These are phyloP conservation scores for Dothideomycetes sp. DNA, from an alignment of 2,329 filamentous ascomycete genomes.

Conservation along the genomic window DNA sequence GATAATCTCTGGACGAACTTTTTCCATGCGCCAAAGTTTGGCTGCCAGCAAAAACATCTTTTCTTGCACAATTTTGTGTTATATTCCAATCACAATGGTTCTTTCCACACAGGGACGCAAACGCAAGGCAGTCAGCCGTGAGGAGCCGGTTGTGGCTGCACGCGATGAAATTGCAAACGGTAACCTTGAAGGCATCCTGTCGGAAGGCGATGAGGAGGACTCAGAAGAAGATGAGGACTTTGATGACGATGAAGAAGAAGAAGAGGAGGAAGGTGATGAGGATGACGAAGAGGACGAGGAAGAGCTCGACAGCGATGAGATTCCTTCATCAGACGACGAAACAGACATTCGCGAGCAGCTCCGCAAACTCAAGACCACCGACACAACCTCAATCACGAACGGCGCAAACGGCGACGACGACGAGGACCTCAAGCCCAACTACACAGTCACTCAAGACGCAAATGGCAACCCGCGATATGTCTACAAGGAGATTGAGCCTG, in stretches of 20 bases:
- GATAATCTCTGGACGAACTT: constrained; percentile 5
- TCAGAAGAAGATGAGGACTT: constrained; percentile 21
- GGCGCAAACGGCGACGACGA: constrained; percentile 16
- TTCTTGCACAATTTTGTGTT: constrained; percentile 8
- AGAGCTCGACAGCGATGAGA: constrained; percentile 32
- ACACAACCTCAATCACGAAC: constrained; percentile 12
- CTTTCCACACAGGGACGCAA: constrained; percentile 13
- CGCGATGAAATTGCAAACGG: constrained; percentile 15
- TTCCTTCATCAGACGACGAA: constrained; percentile 31
- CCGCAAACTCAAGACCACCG: constrained; percentile 31
- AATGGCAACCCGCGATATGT: constrained; percentile 86
- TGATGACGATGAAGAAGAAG: constrained; percentile 24
- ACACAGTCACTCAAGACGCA: constrained; percentile 64
- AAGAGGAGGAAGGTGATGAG: constrained; percentile 26
- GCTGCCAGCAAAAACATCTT: not conserved
- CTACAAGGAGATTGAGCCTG: constrained; percentile 86
- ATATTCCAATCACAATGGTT: constrained; percentile 13
- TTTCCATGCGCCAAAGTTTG: constrained; percentile 2
- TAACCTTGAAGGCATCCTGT: constrained; percentile 14
- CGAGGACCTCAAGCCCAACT: constrained; percentile 38
- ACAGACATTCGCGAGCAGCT: constrained; percentile 37
- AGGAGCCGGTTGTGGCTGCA: constrained; percentile 3
- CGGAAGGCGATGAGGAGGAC: constrained; percentile 14
- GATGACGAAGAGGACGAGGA: constrained; percentile 26
- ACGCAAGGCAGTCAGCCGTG: constrained; percentile 13